These are phyloP conservation scores for Elaeis guineensis DNA, from an alignment of 176 grass and related monocot genomes.

Conservation along the genomic window DNA sequence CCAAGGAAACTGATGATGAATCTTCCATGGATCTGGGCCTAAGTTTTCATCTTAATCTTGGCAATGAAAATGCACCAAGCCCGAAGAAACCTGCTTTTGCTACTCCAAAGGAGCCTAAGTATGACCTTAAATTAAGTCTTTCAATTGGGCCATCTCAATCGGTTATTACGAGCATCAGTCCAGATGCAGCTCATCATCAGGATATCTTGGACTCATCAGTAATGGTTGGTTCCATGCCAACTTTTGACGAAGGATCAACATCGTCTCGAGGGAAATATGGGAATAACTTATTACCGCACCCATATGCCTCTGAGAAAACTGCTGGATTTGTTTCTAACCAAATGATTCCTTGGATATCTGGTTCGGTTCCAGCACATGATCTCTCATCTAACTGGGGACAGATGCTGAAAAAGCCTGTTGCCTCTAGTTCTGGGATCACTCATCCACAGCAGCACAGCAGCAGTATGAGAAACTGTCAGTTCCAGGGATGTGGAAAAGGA, in stretches of 20 bases:
- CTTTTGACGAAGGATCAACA: constrained; percentile 14
- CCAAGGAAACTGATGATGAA: constrained; percentile 12
- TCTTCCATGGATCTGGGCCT: constrained; percentile 20
- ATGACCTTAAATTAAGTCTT: constrained; percentile 23
- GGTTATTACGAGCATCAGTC: constrained; percentile 1
- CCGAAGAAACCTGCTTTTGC: constrained; percentile 12
- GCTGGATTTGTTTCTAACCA: not conserved
- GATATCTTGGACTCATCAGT: constrained; percentile 7
- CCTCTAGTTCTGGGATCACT: not conserved
- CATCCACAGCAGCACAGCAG: not conserved
- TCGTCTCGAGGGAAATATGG: constrained; percentile 10
- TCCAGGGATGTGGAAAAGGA: constrained; percentile 5
- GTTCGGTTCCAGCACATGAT: not conserved
- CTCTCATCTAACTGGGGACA: not conserved
- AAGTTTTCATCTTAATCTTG: constrained; percentile 17
- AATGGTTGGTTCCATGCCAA: not conserved
- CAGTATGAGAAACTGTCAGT: constrained; percentile 2
- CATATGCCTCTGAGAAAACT: not conserved
- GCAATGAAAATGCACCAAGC: constrained; percentile 4
- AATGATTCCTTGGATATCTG: not conserved
- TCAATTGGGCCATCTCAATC: constrained; percentile 13
- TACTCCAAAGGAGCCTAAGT: constrained; percentile 11
- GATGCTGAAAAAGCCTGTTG: not conserved
- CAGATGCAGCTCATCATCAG: not conserved
- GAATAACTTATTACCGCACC: constrained; percentile 1